Evolutionary conservation across 257 asterid species (phyloP), one percentile per base, ranked within the genome.

Genomic region (Solanum chilense): DNA sequence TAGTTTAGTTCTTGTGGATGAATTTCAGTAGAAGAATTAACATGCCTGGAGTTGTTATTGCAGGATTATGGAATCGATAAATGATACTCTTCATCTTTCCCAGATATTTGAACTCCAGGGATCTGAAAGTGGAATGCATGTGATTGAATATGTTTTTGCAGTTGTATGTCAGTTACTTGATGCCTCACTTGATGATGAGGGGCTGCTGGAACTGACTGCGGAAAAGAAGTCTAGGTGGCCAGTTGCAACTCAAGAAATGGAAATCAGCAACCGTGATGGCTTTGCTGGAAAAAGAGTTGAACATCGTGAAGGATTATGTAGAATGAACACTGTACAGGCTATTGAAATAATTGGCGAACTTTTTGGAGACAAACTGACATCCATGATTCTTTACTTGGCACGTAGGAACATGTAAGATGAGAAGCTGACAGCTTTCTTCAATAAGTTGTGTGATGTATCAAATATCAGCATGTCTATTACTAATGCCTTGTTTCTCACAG

Each of bases 171-270:
- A 88, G 90, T 92, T 97, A 87, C 94, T 97, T 76, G 99, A 97
- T 93, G 97, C 99, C 73, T 94, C 98, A 9, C 98, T 97, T 88
- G 99, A 96, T 56, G 99, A 97, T 82, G 98, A 97, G 83, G 94
- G 95, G 49, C 88, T 97, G 88, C 89, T 96, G 89, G 98, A 95
- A 87, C 93, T 92, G 86, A 92, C 98, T 82, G 88, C 92, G 60
- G 98, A 94, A 88, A 97, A 94, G 92, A 92, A 93, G 90, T 93
- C 98, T n/a, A 91, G 94, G 91, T 96, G 98, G 99, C 89, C 91
- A 80, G 88, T 64, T 86, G 91, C 90, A 88, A 90, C 92, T 87
- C 94, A 93, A 90, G 98, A 93, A 84, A 96, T 96, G 98, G 98
- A 96, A 82, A 89, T 95, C 66, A 96, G 95, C 92, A 91, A 86